A percentile compares a stretch with the other conserved stretches of the same genome.
phyloP scores from a whole-genome alignment of 495 filamentous ascomycete genomes.

The Umbilicaria muhlenbergii region DNA sequence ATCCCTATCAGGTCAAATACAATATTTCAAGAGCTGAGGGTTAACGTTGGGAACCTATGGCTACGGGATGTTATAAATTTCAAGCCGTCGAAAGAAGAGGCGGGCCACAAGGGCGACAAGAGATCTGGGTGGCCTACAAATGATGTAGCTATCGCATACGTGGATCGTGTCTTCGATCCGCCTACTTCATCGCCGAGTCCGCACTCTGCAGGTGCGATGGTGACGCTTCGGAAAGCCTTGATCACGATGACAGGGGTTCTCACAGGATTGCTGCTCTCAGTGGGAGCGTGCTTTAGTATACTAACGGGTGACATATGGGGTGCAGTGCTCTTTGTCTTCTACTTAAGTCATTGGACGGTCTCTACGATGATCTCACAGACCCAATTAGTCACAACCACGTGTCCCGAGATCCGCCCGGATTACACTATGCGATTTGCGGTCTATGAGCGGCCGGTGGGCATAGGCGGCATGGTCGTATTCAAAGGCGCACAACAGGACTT shows the following conservation, averaged over 20 bases:
- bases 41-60: constrained; percentile 17
- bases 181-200: constrained; percentile 4
- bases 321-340: constrained; percentile 15
- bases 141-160: constrained; percentile 14
- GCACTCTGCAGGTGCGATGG: constrained; percentile 7
- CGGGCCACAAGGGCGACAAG: too few species aligned
- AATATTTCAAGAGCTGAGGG: constrained; percentile 16
- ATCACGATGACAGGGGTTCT: background rate
- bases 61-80: constrained; percentile 14
- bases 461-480: constrained; percentile 17
- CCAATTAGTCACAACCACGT: constrained; percentile 12
- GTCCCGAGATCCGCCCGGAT: constrained; percentile 6
- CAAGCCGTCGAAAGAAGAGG: constrained; percentile 6
- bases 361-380: constrained; percentile 12
- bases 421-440: constrained; percentile 10
- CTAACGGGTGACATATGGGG: constrained; percentile 18
- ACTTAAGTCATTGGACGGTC: constrained; percentile 15
- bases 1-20: constrained; percentile 14
- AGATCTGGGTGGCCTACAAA: constrained; percentile 7
- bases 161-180: constrained; percentile 6
- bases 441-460: constrained; percentile 16
- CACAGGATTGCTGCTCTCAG: constrained; percentile 14
- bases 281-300: constrained; percentile 12
- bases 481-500: constrained; percentile 16
- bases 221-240: too few species aligned